Conservation (phyloP, 2,329 filamentous ascomycete genomes). For the Colletotrichum godetiae region DNA sequence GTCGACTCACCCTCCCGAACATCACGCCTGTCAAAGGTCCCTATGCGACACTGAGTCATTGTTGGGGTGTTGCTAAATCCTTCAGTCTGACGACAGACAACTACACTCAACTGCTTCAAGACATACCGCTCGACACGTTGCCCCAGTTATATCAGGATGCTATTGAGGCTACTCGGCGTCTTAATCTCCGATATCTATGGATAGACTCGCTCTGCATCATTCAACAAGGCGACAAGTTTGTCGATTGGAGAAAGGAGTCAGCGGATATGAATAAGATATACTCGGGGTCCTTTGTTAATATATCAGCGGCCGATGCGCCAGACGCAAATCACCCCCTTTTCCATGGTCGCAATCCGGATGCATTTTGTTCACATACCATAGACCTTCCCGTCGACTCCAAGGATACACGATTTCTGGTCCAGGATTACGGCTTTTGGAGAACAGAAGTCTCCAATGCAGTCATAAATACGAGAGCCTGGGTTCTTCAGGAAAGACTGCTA, state of each 20-base stretch:
- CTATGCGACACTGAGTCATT: neutral
- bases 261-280: neutral
- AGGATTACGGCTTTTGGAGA: neutral
- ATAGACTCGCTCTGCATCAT: neutral
- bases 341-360: neutral
- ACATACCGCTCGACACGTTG: neutral
- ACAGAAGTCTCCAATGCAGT: neutral
- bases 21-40: neutral
- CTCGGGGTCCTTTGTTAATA: neutral
- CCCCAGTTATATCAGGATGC: neutral
- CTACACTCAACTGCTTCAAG: neutral
- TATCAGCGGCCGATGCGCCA: neutral
- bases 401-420: neutral
- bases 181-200: neutral
- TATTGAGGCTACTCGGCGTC: neutral
- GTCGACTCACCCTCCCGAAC: neutral
- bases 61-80: neutral
- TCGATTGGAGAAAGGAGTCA: neutral
- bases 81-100: neutral
- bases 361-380: neutral
- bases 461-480: neutral
- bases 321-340: neutral
- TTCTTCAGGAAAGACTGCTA: neutral
- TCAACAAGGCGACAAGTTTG: neutral
- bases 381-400: neutral